Evolutionary conservation across 192 early-diverging fungal genomes (phyloP), one percentile per base, ranked within the genome.

Genomic region (Kickxella alabastrina): DNA sequence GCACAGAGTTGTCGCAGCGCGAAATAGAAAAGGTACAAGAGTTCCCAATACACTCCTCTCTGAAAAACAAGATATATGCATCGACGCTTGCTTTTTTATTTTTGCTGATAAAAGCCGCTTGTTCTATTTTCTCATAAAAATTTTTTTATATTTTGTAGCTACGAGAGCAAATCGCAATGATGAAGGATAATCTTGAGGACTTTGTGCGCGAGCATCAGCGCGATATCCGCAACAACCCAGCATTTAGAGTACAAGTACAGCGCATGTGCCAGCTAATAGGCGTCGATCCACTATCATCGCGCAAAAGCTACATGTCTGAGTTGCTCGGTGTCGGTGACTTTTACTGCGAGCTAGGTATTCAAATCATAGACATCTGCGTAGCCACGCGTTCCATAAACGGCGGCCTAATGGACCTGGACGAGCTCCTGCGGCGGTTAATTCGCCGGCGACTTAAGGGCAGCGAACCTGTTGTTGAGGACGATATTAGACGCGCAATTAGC

Each of bases 231-330:
- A 81, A 83, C 50, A 83, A 95, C 70, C 87, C 93, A 3, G 77
- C 66, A 15, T 93, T 98, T 64, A 80, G 96, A 10, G 79, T 82
- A 36, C 88, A 92, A 43, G 95, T 98, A 44, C 91, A 95, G 50
- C 79, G 80, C 13, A 93, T 98, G 93, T 98, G 96, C 61, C 80
- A 81, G 28, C 82, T 89, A 36, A 87, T 95, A 60, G 94, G 94
- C 8, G 90, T 98, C 2, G 95, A 98, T 72, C 95, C 95, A 6
- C 75, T 98, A 29, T 91, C 89, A 81, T 91, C 92, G 34, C 93
- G 91, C 54, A 98, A 98, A 64, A 91, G 93, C 19, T 92, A 92
- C 54, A 95, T 94, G 96, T 82, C 91, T 0, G 93, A 95, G 44
- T 67, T 98, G 9, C 67, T 98, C 3, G 96, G 96, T 0, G 86